Evolutionary conservation across 495 filamentous ascomycete species (phyloP), one percentile per base, ranked within the genome.

Genomic region (Jackrogersella multiformis): DNA sequence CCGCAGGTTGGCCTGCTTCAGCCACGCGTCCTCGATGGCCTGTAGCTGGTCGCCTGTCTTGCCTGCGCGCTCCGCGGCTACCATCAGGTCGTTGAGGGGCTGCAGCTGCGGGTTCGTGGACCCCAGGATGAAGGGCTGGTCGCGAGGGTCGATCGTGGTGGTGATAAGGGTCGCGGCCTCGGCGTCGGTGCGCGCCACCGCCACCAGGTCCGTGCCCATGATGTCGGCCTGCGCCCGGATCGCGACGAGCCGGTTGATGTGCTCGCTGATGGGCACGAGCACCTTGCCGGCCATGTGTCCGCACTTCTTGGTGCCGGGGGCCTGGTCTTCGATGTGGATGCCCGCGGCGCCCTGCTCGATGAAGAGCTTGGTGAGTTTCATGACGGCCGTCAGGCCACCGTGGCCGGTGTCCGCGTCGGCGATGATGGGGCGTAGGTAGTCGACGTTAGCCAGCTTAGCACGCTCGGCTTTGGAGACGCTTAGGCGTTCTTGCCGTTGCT

Each of bases 271-370:
- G 35, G 95, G 95, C 51, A 99, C 95, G 46, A 99, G 85, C 28
- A 99, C 95, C 83, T 99, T 99, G 70, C 95, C 95, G 66, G 95
- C 95, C 95, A 99, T 99, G 80, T 99, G 95, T 57, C 95, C 95
- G 74, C 95, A 99, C 84, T 99, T 99, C 87, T 99, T 99, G 35
- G 95, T 99, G 38, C 95, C 95, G 1, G 95, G 94, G 8, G 95
- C 95, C 79, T 99, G 95, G 75, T 99, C 95, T 79, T 99, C 95
- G 66, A 99, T 97, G 78, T 99, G 95, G 72, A 99, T 97, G 71
- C 95, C 95, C 39, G 95, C 95, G 32, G 95, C 95, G 74, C 95
- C 95, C 71, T 94, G 93, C 84, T 99, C 95, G 64, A 99, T 81
- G 81, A 99, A 99, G 15, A 99, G 85, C 82, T 97, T 97, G 53